Evolutionary conservation across 2,329 filamentous ascomycete species (phyloP).

Genomic region (Stemphylium lycopersici): DNA sequence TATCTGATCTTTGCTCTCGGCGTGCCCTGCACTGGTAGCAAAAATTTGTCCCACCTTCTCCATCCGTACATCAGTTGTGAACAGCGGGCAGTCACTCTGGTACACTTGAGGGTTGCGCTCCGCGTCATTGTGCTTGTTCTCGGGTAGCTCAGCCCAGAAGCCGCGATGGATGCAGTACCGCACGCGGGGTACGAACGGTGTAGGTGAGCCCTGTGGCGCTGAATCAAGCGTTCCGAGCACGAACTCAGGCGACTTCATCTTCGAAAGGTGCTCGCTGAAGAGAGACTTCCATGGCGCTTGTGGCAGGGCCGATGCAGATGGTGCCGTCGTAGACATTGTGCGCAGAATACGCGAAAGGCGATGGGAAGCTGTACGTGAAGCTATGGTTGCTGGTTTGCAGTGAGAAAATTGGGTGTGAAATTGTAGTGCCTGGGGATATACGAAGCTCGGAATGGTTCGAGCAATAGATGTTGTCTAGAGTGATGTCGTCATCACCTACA

Average conservation of each 20-base stretch:
- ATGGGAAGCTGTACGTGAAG: constrained; percentile 40
- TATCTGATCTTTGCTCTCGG: constrained; percentile 50
- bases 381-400: constrained; percentile 45
- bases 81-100: constrained; percentile 77
- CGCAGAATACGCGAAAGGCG: constrained; percentile 51
- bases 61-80: constrained; percentile 91
- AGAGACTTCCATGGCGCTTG: constrained; percentile 59
- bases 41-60: constrained; percentile 78
- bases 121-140: constrained; percentile 74
- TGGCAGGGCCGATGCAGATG: constrained; percentile 41
- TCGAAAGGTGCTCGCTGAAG: constrained; percentile 57
- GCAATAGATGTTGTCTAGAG: constrained; percentile 10
- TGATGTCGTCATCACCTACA: constrained; percentile 30
- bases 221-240: constrained; percentile 58
- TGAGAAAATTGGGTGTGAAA: background rate
- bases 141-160: constrained; percentile 76
- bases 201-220: constrained; percentile 50
- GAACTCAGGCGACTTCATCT: constrained; percentile 58
- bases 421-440: background rate
- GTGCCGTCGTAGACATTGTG: constrained; percentile 56
- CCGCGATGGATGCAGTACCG: constrained; percentile 86
- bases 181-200: constrained; percentile 60
- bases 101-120: constrained; percentile 72
- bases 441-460: background rate
- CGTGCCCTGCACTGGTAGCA: constrained; percentile 55